Evolutionary conservation across 352 stramenopile species (phyloP).

Genomic region (Phytopythium cucurbitacearum): DNA sequence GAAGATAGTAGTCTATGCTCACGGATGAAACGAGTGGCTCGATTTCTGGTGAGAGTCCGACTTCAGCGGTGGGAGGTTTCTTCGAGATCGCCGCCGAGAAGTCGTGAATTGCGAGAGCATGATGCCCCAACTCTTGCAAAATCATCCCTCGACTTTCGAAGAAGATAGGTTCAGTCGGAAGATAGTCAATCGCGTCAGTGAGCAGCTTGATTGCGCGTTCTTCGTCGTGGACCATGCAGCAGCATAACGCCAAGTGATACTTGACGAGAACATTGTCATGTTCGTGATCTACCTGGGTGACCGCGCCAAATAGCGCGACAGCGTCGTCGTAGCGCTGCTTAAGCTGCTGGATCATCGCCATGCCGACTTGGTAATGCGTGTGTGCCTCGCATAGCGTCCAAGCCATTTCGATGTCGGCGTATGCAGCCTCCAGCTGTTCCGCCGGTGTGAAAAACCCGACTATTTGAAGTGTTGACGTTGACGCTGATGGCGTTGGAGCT

Average conservation of each 20-base stretch:
- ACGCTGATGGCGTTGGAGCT: neutral
- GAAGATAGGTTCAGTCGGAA: conserved; percentile 56
- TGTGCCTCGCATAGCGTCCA: conserved; percentile 39
- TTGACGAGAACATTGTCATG: conserved; percentile 43
- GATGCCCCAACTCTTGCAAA: conserved; percentile 47
- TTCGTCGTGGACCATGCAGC: conserved; percentile 38
- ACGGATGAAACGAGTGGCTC: conserved; percentile 1
- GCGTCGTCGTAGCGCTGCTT: conserved; percentile 39
- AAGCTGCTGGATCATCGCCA: conserved; percentile 77
- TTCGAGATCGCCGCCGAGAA: conserved; percentile 25
- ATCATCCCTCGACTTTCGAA: conserved; percentile 50
- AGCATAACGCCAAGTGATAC: conserved; percentile 60
- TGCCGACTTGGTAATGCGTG: conserved; percentile 52
- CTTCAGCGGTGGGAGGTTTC: conserved; percentile 1
- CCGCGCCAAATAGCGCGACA: conserved; percentile 31
- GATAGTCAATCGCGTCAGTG: conserved; percentile 43
- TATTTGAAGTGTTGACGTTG: neutral
- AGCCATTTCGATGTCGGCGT: conserved; percentile 78
- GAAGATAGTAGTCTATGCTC: conserved; percentile 25
- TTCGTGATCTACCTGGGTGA: conserved; percentile 13
- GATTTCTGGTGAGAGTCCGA: neutral
- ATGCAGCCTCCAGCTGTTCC: conserved; percentile 66
- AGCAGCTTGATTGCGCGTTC: conserved; percentile 45
- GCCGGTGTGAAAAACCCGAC: conserved; percentile 12
- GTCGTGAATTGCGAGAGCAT: conserved; percentile 50